phyloP scores from a whole-genome alignment of 2,329 filamentous ascomycete species.

The Cytospora schulzeri region DNA sequence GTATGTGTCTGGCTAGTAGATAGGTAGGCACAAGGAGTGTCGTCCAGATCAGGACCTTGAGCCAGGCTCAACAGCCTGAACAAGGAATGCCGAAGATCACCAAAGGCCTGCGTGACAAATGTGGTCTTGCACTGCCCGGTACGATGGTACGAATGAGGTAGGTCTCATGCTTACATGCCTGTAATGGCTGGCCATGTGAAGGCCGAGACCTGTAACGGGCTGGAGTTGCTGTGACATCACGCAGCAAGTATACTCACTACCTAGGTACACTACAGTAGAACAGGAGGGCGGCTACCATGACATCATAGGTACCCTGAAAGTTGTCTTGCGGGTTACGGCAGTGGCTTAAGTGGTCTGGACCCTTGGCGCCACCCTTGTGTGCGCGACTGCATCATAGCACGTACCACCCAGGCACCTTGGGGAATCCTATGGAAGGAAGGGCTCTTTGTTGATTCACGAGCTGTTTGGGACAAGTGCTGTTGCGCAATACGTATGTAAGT shows the following conservation, averaged over 20 bases:
- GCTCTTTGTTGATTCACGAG: not conserved
- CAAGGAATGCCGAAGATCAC: not conserved
- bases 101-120: not conserved
- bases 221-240: not conserved
- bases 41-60: not conserved
- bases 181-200: no score
- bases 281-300: not conserved
- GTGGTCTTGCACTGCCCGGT: not conserved
- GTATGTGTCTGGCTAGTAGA: not conserved
- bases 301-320: not conserved
- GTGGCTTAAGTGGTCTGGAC: not conserved
- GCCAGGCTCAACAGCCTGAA: not conserved
- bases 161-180: no score
- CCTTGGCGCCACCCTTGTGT: not conserved
- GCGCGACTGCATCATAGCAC: not conserved
- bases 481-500: not conserved
- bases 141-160: not conserved
- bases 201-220: not conserved
- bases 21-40: not conserved
- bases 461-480: not conserved
- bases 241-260: no score
- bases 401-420: no score
- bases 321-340: not conserved
- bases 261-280: no score
- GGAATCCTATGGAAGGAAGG: not conserved